Evolutionary conservation across 257 asterid species (phyloP).

Genomic region (Jaltomata sinuosa): DNA sequence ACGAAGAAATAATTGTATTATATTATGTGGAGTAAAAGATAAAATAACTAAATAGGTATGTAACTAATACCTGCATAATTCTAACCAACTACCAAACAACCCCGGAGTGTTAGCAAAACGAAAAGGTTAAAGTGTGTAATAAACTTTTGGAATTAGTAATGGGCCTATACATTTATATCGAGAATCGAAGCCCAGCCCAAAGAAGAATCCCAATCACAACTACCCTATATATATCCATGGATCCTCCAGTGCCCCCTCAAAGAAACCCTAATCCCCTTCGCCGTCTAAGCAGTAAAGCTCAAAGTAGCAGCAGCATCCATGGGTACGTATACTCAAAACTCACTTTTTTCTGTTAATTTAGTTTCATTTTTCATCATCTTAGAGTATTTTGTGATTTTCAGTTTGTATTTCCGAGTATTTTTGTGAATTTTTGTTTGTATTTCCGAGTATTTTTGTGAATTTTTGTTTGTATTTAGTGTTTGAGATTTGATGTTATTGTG

Average conservation of each 20-base stretch:
- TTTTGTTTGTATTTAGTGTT: background rate
- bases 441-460: background rate
- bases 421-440: background rate
- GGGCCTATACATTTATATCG: too few species aligned
- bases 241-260: background rate
- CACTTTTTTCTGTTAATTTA: background rate
- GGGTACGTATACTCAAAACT: background rate
- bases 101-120: too few species aligned
- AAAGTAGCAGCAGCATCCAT: slow-evolving; percentile 1
- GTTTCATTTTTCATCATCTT: background rate
- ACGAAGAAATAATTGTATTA: too few species aligned
- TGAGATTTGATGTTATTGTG: background rate
- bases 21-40: too few species aligned
- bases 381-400: background rate
- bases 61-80: too few species aligned
- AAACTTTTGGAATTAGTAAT: too few species aligned
- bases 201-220: background rate
- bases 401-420: background rate
- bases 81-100: too few species aligned
- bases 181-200: background rate
- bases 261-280: background rate
- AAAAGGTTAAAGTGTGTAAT: too few species aligned
- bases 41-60: too few species aligned
- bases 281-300: background rate
- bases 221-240: background rate